phyloP scores from a whole-genome alignment of 2,329 filamentous ascomycete species.

The Sclerotiophoma versabilis region DNA sequence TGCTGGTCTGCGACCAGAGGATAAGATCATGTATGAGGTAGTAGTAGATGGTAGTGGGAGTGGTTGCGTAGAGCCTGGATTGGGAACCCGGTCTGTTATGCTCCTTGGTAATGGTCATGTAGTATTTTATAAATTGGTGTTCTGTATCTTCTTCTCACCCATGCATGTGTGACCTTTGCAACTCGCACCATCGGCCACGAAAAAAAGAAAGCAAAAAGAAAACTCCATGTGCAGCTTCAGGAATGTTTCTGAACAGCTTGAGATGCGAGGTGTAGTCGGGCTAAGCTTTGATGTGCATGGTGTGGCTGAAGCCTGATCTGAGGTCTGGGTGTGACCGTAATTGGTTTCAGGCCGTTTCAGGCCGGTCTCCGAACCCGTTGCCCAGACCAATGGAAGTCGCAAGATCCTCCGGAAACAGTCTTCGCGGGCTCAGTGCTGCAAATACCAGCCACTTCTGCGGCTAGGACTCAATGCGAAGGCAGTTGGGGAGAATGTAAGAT shows the following conservation, averaged over 20 bases:
- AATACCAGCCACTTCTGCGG: no score
- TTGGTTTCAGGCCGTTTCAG: constrained; percentile 1
- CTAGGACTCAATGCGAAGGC: no score
- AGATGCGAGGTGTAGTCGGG: neutral
- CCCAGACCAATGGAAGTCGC: no score
- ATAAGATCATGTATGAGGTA: constrained; percentile 4
- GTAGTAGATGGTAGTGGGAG: constrained; percentile 1
- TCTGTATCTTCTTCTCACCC: no score
- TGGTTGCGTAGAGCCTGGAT: constrained; percentile 25
- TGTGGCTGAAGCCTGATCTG: constrained; percentile 7
- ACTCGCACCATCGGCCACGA: no score
- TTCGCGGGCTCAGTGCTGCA: no score
- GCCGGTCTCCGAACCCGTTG: neutral
- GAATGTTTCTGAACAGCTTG: neutral
- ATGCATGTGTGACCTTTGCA: neutral
- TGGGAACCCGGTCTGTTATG: constrained; percentile 33
- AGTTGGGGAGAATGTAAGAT: no score
- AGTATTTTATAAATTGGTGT: constrained; percentile 7
- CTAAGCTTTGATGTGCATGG: constrained; percentile 9
- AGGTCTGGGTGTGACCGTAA: neutral
- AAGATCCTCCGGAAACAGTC: no score
- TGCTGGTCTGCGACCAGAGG: constrained; percentile 15
- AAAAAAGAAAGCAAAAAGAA: no score
- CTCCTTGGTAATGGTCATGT: constrained; percentile 21
- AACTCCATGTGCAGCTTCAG: neutral